Evolutionary conservation across 441 rosid genomes (phyloP).

Genomic region (Daphne laureola): DNA sequence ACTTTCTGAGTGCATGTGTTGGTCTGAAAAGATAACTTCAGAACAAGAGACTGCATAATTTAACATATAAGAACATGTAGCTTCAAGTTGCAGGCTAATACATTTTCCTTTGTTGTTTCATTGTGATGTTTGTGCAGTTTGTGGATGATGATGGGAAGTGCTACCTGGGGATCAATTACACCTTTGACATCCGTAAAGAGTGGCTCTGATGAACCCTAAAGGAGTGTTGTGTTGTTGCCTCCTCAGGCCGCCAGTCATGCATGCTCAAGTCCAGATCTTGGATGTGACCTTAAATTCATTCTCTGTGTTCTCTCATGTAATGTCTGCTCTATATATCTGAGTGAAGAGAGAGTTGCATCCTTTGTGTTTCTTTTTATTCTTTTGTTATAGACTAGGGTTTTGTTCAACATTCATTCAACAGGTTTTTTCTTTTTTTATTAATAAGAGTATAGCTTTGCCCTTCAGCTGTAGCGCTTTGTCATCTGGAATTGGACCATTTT

Average conservation of each 20-base stretch:
- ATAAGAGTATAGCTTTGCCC: conserved; percentile 16
- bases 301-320: conserved; percentile 15
- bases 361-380: conserved; percentile 1
- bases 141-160: conserved; percentile 79
- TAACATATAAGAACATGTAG: too few species aligned
- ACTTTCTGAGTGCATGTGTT: too few species aligned
- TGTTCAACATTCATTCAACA: conserved; percentile 17
- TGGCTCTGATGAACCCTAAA: conserved; percentile 32
- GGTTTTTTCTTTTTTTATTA: conserved; percentile 14
- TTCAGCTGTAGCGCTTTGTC: too few species aligned
- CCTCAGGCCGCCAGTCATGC: conserved; percentile 4
- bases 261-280: conserved; percentile 18
- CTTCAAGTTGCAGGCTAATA: too few species aligned
- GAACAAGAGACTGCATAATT: too few species aligned
- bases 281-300: conserved; percentile 19
- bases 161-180: conserved; percentile 91
- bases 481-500: too few species aligned
- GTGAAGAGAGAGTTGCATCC: conserved; percentile 15
- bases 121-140: conserved; percentile 38
- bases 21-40: too few species aligned
- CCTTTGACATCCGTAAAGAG: conserved; percentile 75
- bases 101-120: not conserved
- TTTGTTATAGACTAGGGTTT: not conserved
- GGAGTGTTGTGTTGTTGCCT: conserved; percentile 11
- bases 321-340: conserved; percentile 11